Evolutionary conservation across 441 rosid genomes (phyloP).

Genomic region (Gossypium trilobum): DNA sequence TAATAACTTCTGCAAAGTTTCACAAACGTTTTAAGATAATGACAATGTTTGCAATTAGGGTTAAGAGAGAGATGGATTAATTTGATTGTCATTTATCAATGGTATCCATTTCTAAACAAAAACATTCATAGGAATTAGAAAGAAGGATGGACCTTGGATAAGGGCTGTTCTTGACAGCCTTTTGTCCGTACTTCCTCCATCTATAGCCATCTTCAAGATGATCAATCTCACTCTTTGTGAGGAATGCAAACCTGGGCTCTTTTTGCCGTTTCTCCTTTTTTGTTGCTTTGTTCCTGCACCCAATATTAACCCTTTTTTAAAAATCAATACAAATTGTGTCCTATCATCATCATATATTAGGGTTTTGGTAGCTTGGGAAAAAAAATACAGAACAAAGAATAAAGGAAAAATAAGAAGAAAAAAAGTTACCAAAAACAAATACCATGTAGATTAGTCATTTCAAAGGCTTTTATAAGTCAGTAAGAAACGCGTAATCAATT

Average conservation of each 20-base stretch:
- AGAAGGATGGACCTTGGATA: conserved; percentile 58
- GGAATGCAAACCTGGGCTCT: conserved; percentile 71
- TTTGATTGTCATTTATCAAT: background rate
- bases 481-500: background rate
- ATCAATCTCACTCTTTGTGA: conserved; percentile 89
- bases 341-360: conserved; percentile 13
- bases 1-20: conserved; percentile 60
- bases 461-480: conserved; percentile 10
- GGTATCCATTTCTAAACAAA: background rate
- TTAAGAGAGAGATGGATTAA: background rate
- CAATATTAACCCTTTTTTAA: background rate
- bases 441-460: background rate
- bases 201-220: conserved; percentile 93
- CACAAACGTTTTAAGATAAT: background rate
- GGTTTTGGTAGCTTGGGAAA: conserved; percentile 14
- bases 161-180: conserved; percentile 93
- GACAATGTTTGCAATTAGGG: background rate
- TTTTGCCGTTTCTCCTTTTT: conserved; percentile 61
- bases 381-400: background rate
- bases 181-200: conserved; percentile 96
- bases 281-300: conserved; percentile 34
- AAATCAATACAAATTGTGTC: conserved; percentile 1
- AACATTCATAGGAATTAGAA: background rate
- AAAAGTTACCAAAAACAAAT: background rate
- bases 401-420: background rate